Base-by-base conservation (phyloP, 768 basidiomycete genomes). In the Leccinellum luteum region DNA sequence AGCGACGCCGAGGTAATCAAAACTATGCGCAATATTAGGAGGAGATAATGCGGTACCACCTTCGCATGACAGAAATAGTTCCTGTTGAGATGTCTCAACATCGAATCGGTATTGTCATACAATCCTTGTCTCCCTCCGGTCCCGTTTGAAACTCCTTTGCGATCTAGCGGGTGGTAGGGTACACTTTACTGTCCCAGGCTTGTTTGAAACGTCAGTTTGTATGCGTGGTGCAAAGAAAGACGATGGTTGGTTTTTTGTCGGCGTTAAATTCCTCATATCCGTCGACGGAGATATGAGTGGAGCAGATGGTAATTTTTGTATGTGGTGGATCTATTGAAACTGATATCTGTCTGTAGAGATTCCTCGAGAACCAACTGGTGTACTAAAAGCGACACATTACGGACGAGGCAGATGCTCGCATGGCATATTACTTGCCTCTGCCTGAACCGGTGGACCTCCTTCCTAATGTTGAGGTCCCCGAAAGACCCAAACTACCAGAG, bases 231-330 rank as follows among this genome's bases (percentile, higher is more conserved):
- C 83, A 19, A 80, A 84, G 58, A 74, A 77, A 59, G 77, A 81
- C 48, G 89, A 91, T 59, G 85, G 87, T 2, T 97, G 94, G 94
- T 94, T 94, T 72, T 87, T 92, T 60, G 86, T 90, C 21, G 75
- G 83, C 57, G 86, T 89, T 0, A 85, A 88, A 64, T 92, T 93
- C 65, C 75, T 87, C 28, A 82, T 92, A 45, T 84, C 74, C 31
- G 79, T 91, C 6, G 86, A 86, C 15, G 90, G 90, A 13, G 90
- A 90, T 67, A 74, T 84, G 41, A 88, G 86, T 34, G 84, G 84
- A 13, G 74, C 85, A 56, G 85, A 91, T 80, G 88, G 90, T 86
- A 60, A 21, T 65, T 58, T 10, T 28, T 17, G 21, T 19, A 30
- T 34, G 34, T 23, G 12, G 14, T 41, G 27, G 19, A 14, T 45